Base-by-base conservation (phyloP, 495 filamentous ascomycete genomes). In the Penicillium odoratum region DNA sequence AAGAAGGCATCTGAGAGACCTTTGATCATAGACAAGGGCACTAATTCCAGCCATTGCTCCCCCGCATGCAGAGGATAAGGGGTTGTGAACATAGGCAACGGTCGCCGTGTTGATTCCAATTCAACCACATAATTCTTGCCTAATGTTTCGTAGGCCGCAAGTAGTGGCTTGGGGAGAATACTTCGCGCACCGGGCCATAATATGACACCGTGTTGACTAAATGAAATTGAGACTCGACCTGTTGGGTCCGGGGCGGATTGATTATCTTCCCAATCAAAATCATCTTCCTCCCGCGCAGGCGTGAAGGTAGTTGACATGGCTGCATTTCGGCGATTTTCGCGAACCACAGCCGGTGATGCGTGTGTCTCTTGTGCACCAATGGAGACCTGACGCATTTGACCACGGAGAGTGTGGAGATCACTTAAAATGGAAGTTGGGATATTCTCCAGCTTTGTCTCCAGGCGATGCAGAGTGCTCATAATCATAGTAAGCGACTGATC, bases 121-220 rank as follows among this genome's bases (percentile, higher is more conserved):
- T 76, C 76, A 45, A 78, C 73, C 25, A 79, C 76, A 62, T 79
- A 78, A 56, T 77, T 77, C 53, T 75, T 74, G 31, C 75, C 75
- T 3, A 79, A 69, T 43, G 62, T 51, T 53, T 77, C 69, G 51
- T 78, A 67, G 46, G 69, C 67, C 3, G 67, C 60, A 11, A 77
- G 69, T 10, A 79, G 57, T 44, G 67, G 59, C 31, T 64, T 54
- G 1, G 76, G 76, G 16, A 79, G 70, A 33, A 74, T 69, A 13
- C 62, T 57, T 9, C 66, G 69, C 0, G 73, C 73, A n/a, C 76
- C 76, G 1, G 74, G 74, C 76, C 76, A 79, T 7, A 75, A 51
- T n/a, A 78, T 72, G 9, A 79, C 76, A 8, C 75, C 76, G 51
- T 79, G 76, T 48, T 79, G 76, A 51, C 76, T 79, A 64, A 79